These are phyloP conservation scores for Endocarpon pusillum DNA, from an alignment of 495 filamentous ascomycete genomes.

Conservation along the genomic window DNA sequence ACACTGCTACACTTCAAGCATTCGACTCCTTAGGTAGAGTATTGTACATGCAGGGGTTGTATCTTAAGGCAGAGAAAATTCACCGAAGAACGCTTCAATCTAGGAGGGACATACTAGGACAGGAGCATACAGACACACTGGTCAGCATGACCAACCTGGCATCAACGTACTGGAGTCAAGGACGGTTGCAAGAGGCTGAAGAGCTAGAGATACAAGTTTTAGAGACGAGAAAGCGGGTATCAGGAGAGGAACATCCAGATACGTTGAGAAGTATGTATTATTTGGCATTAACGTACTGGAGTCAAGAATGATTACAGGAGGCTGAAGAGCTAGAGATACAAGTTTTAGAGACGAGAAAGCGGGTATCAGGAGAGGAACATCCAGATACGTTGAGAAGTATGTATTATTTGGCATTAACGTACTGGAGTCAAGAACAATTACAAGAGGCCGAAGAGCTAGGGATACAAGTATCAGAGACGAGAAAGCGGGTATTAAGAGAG, in stretches of 20 bases:
- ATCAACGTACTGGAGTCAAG: slow-evolving; percentile 7
- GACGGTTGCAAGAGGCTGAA: slow-evolving; percentile 15
- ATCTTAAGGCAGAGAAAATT: slow-evolving; percentile 21
- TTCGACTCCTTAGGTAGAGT: slow-evolving; percentile 15
- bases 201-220: slow-evolving; percentile 9
- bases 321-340: slow-evolving; percentile 9
- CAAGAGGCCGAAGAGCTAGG: too few relatives aligned
- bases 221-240: slow-evolving; percentile 9
- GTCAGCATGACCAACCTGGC: slow-evolving; percentile 7
- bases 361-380: slow-evolving; percentile 8
- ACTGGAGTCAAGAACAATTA: slow-evolving; percentile 10
- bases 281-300: slow-evolving; percentile 10
- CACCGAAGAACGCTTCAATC: slow-evolving; percentile 13
- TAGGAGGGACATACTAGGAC: slow-evolving; percentile 1
- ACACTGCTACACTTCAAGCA: slow-evolving; percentile 10
- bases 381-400: slow-evolving; percentile 14
- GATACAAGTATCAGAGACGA: slow-evolving; percentile 7
- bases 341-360: slow-evolving; percentile 4
- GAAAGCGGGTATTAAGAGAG: slow-evolving; percentile 3
- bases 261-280: slow-evolving; percentile 18
- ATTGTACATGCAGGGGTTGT: slow-evolving; percentile 18
- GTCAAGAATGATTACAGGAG: slow-evolving; percentile 7
- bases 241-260: slow-evolving; percentile 18
- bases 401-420: slow-evolving; percentile 13
- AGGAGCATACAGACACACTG: slow-evolving; percentile 7